These are phyloP conservation scores for Oryza meyeriana DNA, from an alignment of 176 grass and related monocot species.

Conservation along the genomic window DNA sequence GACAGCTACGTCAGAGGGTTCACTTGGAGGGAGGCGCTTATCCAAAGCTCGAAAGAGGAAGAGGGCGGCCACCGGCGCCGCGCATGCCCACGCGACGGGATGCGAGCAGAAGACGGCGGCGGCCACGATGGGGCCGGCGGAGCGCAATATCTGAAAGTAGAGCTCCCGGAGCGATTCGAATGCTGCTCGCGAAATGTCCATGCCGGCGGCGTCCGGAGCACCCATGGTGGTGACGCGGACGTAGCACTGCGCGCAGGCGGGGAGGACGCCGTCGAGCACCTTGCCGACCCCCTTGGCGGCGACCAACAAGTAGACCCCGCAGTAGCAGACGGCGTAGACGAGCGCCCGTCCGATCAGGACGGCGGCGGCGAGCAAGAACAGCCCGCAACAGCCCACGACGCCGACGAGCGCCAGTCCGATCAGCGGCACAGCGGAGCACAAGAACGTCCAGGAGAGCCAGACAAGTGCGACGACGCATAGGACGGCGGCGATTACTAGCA, in stretches of 20 bases:
- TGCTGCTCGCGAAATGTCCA: constrained; percentile 8
- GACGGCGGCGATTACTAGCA: background rate
- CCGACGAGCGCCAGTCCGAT: too few relatives aligned
- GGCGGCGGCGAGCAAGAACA: background rate
- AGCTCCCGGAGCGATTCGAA: background rate
- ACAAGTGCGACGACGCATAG: background rate
- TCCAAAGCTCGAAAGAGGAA: background rate
- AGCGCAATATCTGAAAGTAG: background rate
- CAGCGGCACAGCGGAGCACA: too few relatives aligned
- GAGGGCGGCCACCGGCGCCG: background rate
- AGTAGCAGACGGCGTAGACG: background rate
- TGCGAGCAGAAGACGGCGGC: background rate
- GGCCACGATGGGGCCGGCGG: background rate
- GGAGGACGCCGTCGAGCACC: background rate
- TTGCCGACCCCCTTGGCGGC: background rate
- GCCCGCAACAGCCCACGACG: background rate
- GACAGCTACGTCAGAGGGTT: too few relatives aligned
- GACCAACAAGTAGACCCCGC: background rate
- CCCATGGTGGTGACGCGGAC: constrained; percentile 17
- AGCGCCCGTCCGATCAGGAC: background rate
- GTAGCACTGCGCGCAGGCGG: background rate
- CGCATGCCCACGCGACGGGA: background rate
- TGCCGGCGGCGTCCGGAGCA: constrained; percentile 4
- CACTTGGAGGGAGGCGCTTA: too few relatives aligned
- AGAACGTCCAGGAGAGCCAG: too few relatives aligned